A percentile compares a stretch with the other conserved stretches of the same genome.
These are phyloP conservation scores for Usnea hakonensis DNA, from an alignment of 495 filamentous ascomycete species.

Conservation along the genomic window DNA sequence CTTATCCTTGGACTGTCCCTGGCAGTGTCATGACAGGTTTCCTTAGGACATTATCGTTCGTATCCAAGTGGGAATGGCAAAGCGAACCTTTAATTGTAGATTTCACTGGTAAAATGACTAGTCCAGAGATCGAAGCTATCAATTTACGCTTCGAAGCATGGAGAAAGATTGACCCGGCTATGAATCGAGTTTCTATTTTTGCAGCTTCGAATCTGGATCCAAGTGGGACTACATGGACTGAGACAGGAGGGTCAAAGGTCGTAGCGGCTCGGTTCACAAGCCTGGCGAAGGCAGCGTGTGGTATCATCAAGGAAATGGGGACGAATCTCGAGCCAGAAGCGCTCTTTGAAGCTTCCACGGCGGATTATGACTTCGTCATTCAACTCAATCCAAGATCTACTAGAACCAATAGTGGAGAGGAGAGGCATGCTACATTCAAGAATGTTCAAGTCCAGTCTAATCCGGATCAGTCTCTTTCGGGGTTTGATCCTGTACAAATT, in stretches of 20 bases:
- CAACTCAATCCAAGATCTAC: slow-evolving; percentile 51
- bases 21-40: slow-evolving; percentile 77
- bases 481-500: slow-evolving; percentile 39
- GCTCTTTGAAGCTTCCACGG: slow-evolving; percentile 60
- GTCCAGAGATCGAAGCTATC: slow-evolving; percentile 46
- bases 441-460: slow-evolving; percentile 47
- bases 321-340: slow-evolving; percentile 47
- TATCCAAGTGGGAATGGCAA: slow-evolving; percentile 89
- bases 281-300: slow-evolving; percentile 65
- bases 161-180: slow-evolving; percentile 76
- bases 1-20: slow-evolving; percentile 73
- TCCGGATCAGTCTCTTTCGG: slow-evolving; percentile 34
- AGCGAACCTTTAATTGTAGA: slow-evolving; percentile 73
- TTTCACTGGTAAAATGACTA: slow-evolving; percentile 50
- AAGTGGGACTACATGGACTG: slow-evolving; percentile 74
- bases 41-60: slow-evolving; percentile 63
- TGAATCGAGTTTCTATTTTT: slow-evolving; percentile 78
- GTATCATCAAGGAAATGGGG: slow-evolving; percentile 49
- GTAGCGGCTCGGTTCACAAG: slow-evolving; percentile 76
- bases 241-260: slow-evolving; percentile 64
- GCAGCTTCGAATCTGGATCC: slow-evolving; percentile 70
- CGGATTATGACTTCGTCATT: slow-evolving; percentile 80
- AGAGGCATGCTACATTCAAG: slow-evolving; percentile 49
- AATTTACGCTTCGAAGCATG: slow-evolving; percentile 63
- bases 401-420: slow-evolving; percentile 21